Base-by-base conservation (phyloP, 2,329 filamentous ascomycete genomes). In the Bisporella sp. region DNA sequence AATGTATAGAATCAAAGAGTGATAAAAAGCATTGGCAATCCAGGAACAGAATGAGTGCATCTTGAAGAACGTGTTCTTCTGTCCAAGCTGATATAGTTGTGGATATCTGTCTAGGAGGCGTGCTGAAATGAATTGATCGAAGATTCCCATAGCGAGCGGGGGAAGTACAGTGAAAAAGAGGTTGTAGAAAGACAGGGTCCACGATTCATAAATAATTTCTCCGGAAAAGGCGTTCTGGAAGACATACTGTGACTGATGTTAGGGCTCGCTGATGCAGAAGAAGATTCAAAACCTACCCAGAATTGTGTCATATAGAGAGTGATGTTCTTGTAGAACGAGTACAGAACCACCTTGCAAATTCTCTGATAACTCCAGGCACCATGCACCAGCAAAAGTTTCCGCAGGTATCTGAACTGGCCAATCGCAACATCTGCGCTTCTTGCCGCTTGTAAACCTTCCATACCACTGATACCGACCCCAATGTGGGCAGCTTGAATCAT, bases 401-500 rank as follows among this genome's bases (percentile, higher is more conserved):
- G 87, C 46, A 99, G 79, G 69, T 86, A 99, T 50, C 92, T 84
- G 76, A 99, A 99, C 68, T 99, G 93, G 1, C 82, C 93, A 65
- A 99, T 96, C 6, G 91, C 85, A 44, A 99, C 89, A 71, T 99
- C 93, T 51, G 93, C 93, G 62, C 90, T 96, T 63, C 93, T 84
- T 45, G 93, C 93, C 44, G 93, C 93, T 71, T 99, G 93, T 1
- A 99, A 81, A 76, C 93, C 93, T 77, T 99, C 93, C 57, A 95
- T 81, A 69, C 93, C 93, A 64, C 90, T 96, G 68, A 99, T 99
- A 69, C 93, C 93, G 42, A 99, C 89, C 57, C 93, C 93, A 57
- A 99, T 95, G 66, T 99, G 93, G 9, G 93, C 93, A 8, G 93
- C 93, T 73, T 99, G 93, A 49, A 99, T 99, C 93, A 99, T 99